Conservation (phyloP, 1,139 yeast species). For the Diutina rugosa region DNA sequence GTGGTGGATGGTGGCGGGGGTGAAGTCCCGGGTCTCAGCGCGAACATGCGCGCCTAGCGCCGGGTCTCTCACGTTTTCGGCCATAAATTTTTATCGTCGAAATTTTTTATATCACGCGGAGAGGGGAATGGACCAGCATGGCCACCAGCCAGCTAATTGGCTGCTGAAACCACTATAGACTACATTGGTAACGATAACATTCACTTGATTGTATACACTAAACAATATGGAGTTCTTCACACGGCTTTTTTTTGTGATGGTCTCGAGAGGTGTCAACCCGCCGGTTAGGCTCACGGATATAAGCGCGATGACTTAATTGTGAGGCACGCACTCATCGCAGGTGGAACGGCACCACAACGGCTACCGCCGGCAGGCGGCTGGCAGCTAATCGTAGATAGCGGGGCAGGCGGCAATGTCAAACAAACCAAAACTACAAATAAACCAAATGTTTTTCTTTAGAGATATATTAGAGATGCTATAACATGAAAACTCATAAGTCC, state of each 20-base stretch:
- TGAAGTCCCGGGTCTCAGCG: not conserved
- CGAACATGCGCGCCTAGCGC: not conserved
- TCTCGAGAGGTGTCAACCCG: not conserved
- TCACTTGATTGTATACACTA: too few species aligned
- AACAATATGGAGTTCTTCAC: too few species aligned
- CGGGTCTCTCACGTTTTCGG: not conserved
- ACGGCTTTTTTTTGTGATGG: not conserved
- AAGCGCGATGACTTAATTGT: not conserved
- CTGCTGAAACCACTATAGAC: too few species aligned
- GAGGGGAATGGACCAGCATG: not conserved
- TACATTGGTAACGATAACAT: too few species aligned
- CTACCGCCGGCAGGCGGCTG: not conserved
- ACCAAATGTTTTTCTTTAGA: not conserved
- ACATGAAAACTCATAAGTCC: not conserved
- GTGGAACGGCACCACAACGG: not conserved
- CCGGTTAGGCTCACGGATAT: not conserved
- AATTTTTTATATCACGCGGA: not conserved
- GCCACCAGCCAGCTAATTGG: too few species aligned
- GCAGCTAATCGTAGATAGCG: not conserved
- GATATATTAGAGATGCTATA: conserved; percentile 2
- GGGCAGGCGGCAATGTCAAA: not conserved
- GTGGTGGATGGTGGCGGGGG: too few species aligned
- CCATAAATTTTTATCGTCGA: not conserved
- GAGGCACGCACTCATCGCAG: not conserved
- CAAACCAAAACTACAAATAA: too few species aligned